Conservation (phyloP, 495 filamentous ascomycete species). For the Penicillium cinerascens region DNA sequence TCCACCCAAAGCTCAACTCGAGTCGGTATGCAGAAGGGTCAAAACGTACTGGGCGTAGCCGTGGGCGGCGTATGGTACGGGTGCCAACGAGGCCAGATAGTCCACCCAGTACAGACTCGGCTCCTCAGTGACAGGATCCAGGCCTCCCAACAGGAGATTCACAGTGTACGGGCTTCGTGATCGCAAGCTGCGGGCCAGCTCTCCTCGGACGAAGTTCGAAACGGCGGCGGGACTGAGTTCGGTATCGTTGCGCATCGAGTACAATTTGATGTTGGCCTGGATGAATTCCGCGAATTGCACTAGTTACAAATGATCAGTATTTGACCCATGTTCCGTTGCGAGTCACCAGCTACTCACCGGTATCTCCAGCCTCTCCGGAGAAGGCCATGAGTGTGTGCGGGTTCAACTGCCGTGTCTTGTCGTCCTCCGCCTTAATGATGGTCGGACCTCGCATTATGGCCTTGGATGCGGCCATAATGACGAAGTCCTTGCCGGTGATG, state of each 20-base stretch:
- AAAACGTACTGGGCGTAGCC: conserved; percentile 89
- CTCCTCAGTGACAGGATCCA: conserved; percentile 81
- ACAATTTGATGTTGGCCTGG: conserved; percentile 96
- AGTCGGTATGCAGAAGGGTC: background rate
- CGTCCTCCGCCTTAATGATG: conserved; percentile 91
- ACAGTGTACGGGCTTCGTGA: conserved; percentile 93
- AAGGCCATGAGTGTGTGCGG: conserved; percentile 95
- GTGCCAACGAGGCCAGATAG: conserved; percentile 84
- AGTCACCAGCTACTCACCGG: conserved; percentile 54
- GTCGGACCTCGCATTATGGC: conserved; percentile 96
- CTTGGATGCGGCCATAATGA: conserved; percentile 94
- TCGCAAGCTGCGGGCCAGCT: conserved; percentile 84
- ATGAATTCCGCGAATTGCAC: conserved; percentile 99
- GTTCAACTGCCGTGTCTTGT: conserved; percentile 91
- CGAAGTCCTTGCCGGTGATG: conserved; percentile 98
- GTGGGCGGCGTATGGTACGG: conserved; percentile 91
- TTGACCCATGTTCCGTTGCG: background rate
- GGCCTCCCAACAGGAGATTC: conserved; percentile 89
- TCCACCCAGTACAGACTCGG: conserved; percentile 95
- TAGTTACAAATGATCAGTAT: conserved; percentile 32
- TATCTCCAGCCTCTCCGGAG: conserved; percentile 94
- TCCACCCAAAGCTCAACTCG: background rate
- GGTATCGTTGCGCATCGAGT: conserved; percentile 94
- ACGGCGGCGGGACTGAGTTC: conserved; percentile 86
- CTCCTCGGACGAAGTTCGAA: conserved; percentile 85